phyloP scores from a whole-genome alignment of 768 basidiomycete species.

The Tylopilus subfusipes region DNA sequence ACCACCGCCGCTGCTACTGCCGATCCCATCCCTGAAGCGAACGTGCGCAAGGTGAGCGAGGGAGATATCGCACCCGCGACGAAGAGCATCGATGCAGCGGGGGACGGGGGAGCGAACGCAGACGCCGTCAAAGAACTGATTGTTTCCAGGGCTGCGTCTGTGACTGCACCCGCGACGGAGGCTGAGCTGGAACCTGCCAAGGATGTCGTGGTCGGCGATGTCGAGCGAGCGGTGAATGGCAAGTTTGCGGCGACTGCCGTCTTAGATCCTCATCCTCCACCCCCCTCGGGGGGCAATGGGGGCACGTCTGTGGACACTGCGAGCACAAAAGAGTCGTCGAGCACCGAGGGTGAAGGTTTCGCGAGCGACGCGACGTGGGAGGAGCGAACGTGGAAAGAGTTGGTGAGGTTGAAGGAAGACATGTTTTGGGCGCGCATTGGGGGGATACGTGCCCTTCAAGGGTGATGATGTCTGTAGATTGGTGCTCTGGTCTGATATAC shows the following conservation, averaged over 20 bases:
- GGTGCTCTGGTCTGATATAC: neutral
- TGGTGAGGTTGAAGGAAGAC: conserved; percentile 68
- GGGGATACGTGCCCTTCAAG: conserved; percentile 29
- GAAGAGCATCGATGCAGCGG: neutral
- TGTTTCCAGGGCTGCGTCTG: neutral
- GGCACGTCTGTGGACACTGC: conserved; percentile 19
- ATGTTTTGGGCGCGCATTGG: conserved; percentile 88
- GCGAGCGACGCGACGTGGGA: conserved; percentile 77
- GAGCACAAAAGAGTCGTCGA: conserved; percentile 25
- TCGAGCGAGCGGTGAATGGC: neutral
- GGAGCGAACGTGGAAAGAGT: conserved; percentile 80
- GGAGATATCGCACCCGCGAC: neutral
- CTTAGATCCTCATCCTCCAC: neutral
- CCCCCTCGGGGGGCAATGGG: conserved; percentile 1
- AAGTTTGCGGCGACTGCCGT: neutral
- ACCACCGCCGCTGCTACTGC: neutral
- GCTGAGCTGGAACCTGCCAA: neutral
- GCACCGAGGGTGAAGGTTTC: conserved; percentile 39
- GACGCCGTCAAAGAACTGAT: neutral
- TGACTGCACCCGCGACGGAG: neutral
- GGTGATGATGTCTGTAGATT: neutral
- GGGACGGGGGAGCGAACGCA: neutral
- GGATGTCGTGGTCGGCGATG: neutral
- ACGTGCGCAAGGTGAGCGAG: neutral
- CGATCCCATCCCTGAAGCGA: neutral